These are phyloP conservation scores for Trametes sp. DNA, from an alignment of 1,284 basidiomycete species.

Conservation along the genomic window DNA sequence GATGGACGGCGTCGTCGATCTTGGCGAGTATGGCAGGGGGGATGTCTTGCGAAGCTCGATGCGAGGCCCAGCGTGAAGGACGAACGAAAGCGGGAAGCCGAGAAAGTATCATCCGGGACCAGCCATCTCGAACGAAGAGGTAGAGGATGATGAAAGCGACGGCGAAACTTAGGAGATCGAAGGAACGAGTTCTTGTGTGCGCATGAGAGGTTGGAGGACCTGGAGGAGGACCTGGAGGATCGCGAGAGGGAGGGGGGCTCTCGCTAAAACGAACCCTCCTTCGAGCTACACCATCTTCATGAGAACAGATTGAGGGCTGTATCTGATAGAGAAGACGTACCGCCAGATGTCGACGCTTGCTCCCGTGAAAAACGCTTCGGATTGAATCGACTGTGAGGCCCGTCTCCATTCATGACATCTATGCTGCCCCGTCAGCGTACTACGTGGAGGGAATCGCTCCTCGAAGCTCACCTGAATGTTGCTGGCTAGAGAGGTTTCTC, in stretches of 20 bases:
- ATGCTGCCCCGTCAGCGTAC: too few relatives aligned
- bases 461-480: too few relatives aligned
- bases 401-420: neutral
- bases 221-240: too few relatives aligned
- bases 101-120: neutral
- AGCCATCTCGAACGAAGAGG: neutral
- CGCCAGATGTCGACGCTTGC: neutral
- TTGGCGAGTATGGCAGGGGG: neutral
- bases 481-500: too few relatives aligned
- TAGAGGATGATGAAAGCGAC: neutral
- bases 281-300: too few relatives aligned
- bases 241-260: too few relatives aligned
- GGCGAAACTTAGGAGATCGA: neutral
- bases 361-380: neutral
- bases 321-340: neutral
- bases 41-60: neutral
- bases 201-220: too few relatives aligned
- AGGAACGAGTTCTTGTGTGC: neutral
- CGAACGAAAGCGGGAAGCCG: neutral
- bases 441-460: too few relatives aligned
- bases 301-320: neutral
- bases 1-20: neutral
- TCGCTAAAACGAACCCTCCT: too few relatives aligned
- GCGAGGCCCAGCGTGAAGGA: too few relatives aligned
- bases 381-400: neutral